A percentile compares a stretch with the other conserved stretches of the same genome.
Conservation (phyloP, 2,329 filamentous ascomycete genomes). For the Cryphonectria parasitica region DNA sequence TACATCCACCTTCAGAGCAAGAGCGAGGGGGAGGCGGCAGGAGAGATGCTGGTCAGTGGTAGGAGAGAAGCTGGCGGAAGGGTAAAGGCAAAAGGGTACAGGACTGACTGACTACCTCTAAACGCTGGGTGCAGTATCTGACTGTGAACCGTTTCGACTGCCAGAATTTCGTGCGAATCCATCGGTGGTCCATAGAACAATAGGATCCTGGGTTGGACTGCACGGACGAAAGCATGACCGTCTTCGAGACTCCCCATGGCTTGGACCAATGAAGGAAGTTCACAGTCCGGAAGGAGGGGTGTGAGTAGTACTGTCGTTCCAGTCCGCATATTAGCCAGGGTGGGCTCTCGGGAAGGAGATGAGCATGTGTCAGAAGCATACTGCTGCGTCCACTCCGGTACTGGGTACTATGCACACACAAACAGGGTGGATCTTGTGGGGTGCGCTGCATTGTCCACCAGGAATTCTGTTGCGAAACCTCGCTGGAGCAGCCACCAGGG, state of each 20-base stretch:
- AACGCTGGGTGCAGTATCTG: slow-evolving; percentile 21
- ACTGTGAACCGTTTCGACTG: slow-evolving; percentile 47
- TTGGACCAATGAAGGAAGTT: slow-evolving; percentile 44
- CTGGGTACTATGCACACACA: slow-evolving; percentile 6
- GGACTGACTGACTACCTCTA: slow-evolving; percentile 16
- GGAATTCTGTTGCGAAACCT: slow-evolving; percentile 33
- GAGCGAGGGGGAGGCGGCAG: background rate
- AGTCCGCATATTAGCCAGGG: slow-evolving; percentile 14
- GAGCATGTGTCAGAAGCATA: slow-evolving; percentile 24
- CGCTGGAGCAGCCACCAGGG: slow-evolving; percentile 22
- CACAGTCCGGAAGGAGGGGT: slow-evolving; percentile 28
- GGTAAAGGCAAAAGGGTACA: slow-evolving; percentile 21
- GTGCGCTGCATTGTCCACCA: slow-evolving; percentile 24
- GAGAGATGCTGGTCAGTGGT: background rate
- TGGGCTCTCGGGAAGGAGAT: slow-evolving; percentile 26
- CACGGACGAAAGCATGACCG: slow-evolving; percentile 58
- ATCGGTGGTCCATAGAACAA: slow-evolving; percentile 49
- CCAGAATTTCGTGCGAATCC: slow-evolving; percentile 41
- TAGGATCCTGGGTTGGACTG: slow-evolving; percentile 48
- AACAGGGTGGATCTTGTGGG: slow-evolving; percentile 8
- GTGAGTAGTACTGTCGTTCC: slow-evolving; percentile 16
- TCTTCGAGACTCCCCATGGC: slow-evolving; percentile 45
- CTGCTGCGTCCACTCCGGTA: slow-evolving; percentile 7
- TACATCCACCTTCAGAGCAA: slow-evolving; percentile 15
- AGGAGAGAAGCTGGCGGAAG: slow-evolving; percentile 26